Percentiles rank a stretch among this genome's conserved stretches.
Conservation (phyloP, 169 alveolate genomes). For the Prorocentrum cordatum region DNA sequence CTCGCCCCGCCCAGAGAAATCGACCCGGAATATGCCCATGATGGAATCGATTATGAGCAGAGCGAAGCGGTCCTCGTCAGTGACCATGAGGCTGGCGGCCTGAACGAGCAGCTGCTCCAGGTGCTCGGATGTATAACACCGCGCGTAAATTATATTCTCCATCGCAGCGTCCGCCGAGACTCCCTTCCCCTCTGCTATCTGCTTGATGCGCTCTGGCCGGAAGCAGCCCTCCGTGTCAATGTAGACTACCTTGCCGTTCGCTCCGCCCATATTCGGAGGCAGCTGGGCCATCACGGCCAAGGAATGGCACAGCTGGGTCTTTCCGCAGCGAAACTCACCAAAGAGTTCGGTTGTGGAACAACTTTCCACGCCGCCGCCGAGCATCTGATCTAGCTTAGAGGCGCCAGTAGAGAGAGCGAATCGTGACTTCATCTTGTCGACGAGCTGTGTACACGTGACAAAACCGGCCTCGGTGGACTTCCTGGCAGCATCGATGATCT, state of each 20-base stretch:
- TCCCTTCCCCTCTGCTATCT: slow-evolving; percentile 94
- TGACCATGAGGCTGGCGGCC: slow-evolving; percentile 60
- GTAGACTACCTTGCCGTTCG: slow-evolving; percentile 87
- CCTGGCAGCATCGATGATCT: slow-evolving; percentile 56
- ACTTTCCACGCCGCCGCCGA: slow-evolving; percentile 49
- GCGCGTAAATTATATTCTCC: slow-evolving; percentile 90
- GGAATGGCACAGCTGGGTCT: slow-evolving; percentile 97
- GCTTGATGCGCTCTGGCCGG: slow-evolving; percentile 96
- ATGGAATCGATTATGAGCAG: slow-evolving; percentile 75
- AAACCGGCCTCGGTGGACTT: slow-evolving; percentile 58
- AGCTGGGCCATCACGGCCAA: slow-evolving; percentile 88
- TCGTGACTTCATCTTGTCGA: slow-evolving; percentile 13
- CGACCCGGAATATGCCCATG: slow-evolving; percentile 85
- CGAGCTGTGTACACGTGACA: neutral
- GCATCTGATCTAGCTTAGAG: slow-evolving; percentile 5
- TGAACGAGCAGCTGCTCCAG: slow-evolving; percentile 38
- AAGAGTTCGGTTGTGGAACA: slow-evolving; percentile 53
- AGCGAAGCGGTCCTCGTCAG: slow-evolving; percentile 70
- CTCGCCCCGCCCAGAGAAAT: slow-evolving; percentile 81
- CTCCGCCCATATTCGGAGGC: slow-evolving; percentile 91
- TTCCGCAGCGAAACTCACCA: slow-evolving; percentile 85
- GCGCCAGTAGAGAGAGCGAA: slow-evolving; percentile 11
- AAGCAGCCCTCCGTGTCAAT: slow-evolving; percentile 99
- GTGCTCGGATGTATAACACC: slow-evolving; percentile 28
- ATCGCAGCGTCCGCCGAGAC: slow-evolving; percentile 84